Percentiles rank a stretch among this genome's conserved stretches.
phyloP scores from a whole-genome alignment of 2,329 filamentous ascomycete genomes.

The Alternaria conjuncta region DNA sequence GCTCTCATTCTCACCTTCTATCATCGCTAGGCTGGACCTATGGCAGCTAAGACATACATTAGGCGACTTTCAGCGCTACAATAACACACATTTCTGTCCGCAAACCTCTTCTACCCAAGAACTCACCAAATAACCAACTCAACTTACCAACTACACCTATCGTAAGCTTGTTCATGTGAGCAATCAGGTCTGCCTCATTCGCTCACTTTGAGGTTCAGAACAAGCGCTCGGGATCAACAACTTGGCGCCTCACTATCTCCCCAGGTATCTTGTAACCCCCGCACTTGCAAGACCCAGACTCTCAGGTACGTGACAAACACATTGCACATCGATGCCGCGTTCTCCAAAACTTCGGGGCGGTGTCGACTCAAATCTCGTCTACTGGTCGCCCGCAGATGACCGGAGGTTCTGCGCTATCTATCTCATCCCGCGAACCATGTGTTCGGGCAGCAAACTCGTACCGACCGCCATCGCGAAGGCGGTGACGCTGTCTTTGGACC shows the following conservation, averaged over 20 bases:
- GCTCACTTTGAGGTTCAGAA: not conserved
- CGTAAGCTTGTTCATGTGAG: not conserved
- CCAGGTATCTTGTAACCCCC: not conserved
- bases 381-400: conserved; percentile 7
- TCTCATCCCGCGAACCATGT: not conserved
- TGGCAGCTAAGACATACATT: conserved; percentile 7
- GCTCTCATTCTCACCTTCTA: conserved; percentile 1
- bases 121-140: not conserved
- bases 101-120: not conserved
- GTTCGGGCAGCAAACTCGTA: not conserved
- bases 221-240: not conserved
- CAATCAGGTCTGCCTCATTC: not conserved
- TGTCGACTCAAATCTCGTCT: conserved; percentile 9
- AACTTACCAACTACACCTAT: not conserved
- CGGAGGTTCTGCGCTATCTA: not conserved
- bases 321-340: not conserved
- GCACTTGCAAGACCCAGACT: not conserved
- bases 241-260: not conserved
- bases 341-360: conserved; percentile 11
- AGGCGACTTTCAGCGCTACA: conserved; percentile 7
- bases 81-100: not conserved
- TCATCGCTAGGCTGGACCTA: conserved; percentile 1
- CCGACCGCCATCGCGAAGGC: not conserved
- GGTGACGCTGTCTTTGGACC: not conserved
- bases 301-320: conserved; percentile 18